phyloP scores from a whole-genome alignment of 2,329 filamentous ascomycete genomes.

The Aureobasidium subglaciale region DNA sequence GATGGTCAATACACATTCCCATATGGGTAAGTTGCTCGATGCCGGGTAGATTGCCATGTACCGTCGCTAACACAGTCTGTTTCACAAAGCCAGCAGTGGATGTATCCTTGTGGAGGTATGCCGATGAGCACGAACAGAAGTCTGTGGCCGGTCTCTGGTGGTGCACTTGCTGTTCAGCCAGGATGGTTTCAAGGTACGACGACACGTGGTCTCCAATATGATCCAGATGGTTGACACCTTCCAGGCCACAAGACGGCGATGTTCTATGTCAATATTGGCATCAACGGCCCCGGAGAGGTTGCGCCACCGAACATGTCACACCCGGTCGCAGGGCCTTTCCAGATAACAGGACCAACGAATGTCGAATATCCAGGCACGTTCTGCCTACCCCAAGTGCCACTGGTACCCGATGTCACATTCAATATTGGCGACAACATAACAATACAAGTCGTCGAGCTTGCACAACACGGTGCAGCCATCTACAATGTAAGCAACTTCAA shows the following conservation, averaged over 20 bases:
- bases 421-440: slow-evolving; percentile 82
- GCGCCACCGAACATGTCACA: slow-evolving; percentile 82
- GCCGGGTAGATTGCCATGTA: too few species aligned
- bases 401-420: slow-evolving; percentile 65
- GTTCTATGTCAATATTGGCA: slow-evolving; percentile 86
- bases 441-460: slow-evolving; percentile 78
- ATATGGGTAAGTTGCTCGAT: slow-evolving; percentile 44
- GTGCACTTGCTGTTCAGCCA: slow-evolving; percentile 82
- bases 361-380: slow-evolving; percentile 69
- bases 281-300: slow-evolving; percentile 39
- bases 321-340: slow-evolving; percentile 71
- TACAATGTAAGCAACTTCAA: slow-evolving; percentile 58
- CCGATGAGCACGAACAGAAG: slow-evolving; percentile 66
- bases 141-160: slow-evolving; percentile 81
- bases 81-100: slow-evolving; percentile 70
- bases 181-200: slow-evolving; percentile 74
- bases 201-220: too few species aligned
- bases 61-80: background rate
- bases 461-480: slow-evolving; percentile 73
- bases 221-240: background rate
- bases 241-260: slow-evolving; percentile 65
- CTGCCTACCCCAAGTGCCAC: slow-evolving; percentile 81
- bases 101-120: slow-evolving; percentile 88
- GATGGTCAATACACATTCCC: slow-evolving; percentile 53
- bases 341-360: slow-evolving; percentile 74